Base-by-base conservation (phyloP, 140 eudicot genomes). In the Senecio squalidus region DNA sequence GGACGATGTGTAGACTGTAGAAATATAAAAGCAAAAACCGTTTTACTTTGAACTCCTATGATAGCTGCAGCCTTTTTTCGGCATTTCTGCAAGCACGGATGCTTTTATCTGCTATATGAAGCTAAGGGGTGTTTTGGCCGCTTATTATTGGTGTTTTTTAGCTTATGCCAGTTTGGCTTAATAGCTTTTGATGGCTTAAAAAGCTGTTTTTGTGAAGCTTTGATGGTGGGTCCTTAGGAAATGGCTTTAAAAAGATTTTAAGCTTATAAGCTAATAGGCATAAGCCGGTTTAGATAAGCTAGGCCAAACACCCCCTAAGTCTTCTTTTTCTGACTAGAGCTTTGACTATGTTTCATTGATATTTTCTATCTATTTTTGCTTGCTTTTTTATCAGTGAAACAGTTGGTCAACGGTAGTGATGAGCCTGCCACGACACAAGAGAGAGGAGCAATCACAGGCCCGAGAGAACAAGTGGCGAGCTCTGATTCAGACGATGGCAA, bases 401-500 rank as follows among this genome's bases (percentile, higher is more conserved):
- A 81, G 7, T 34, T 73, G 43, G 62, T 81, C 58, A 71, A 80
- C 14, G 83, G 57, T 68, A 53, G 59, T 57, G 47, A 59, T 59
- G 69, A 72, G 57, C 83, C 96, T 3, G 54, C 41, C 45, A 76
- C 69, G 62, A 40, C 76, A 21, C 77, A 62, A 7, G 74, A 50
- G 48, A 65, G 63, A 47, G 29, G 81, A 52, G 65, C 72, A 34
- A 80, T 75, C 51, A 77, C 69, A 23, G 84, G 79, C 56, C 94
- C 82, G 28, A 43, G 78, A 3, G 55, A 61, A 36, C 81, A 31
- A 5, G 80, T 3, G 22, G 94, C 67, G 54, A 56, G 40, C 31
- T 68, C 91, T 59, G 83, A 72, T 44, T 76, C 94, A 18, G 94
- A 71, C 5, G 73, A 81, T 76, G 90, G 60, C n/a, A 75, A 62